Percentiles rank a stretch among this genome's conserved stretches.
These are phyloP conservation scores for Candida caryicola DNA, from an alignment of 805 yeast genomes.

Conservation along the genomic window DNA sequence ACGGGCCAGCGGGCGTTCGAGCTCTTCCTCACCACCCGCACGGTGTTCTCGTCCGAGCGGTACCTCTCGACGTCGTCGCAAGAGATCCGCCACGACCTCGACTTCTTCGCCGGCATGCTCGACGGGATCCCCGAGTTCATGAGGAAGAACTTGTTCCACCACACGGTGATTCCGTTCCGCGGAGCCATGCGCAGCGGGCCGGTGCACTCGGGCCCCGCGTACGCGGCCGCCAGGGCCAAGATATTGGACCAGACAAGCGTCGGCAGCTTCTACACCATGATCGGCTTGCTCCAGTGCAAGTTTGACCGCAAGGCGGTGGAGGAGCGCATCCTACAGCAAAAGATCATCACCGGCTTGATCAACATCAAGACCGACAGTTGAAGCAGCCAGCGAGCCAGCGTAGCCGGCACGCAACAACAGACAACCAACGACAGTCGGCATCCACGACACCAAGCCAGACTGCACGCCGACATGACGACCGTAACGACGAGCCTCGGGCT, in stretches of 20 bases:
- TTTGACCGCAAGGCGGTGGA: constrained; percentile 23
- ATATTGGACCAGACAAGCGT: constrained; percentile 24
- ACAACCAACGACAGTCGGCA: not conserved
- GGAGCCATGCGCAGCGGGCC: constrained; percentile 27
- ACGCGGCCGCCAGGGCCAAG: constrained; percentile 6
- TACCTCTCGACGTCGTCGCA: constrained; percentile 27
- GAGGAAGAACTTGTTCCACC: constrained; percentile 27
- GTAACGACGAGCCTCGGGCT: too few relatives aligned
- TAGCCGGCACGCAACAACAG: too few relatives aligned
- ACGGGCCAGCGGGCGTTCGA: constrained; percentile 25
- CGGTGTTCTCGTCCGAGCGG: constrained; percentile 28
- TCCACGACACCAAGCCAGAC: not conserved
- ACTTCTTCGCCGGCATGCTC: constrained; percentile 17
- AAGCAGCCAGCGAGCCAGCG: too few relatives aligned
- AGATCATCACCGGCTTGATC: constrained; percentile 30
- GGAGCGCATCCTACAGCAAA: constrained; percentile 21
- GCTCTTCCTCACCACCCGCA: constrained; percentile 20
- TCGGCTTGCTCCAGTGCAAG: constrained; percentile 32
- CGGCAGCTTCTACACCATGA: constrained; percentile 37
- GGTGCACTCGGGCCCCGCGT: constrained; percentile 10
- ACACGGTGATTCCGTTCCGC: constrained; percentile 27
- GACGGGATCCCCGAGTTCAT: constrained; percentile 27
- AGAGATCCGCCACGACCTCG: constrained; percentile 26
- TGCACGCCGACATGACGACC: too few relatives aligned
- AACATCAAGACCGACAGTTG: constrained; percentile 12